Evolutionary conservation across 192 early-diverging fungal species (phyloP).

Genomic region (Rhizophagus prolifer): DNA sequence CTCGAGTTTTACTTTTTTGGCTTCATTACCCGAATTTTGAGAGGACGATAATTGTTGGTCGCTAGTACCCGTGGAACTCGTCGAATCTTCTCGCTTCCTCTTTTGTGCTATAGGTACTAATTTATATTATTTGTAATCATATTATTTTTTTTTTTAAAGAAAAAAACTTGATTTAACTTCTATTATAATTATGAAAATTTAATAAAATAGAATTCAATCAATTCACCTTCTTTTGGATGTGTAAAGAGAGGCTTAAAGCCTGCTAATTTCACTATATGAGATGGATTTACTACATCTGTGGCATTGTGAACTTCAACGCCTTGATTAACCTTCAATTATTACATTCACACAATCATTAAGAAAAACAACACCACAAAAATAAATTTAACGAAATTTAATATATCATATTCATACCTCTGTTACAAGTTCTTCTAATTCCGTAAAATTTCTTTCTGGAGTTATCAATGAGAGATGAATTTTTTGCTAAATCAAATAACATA

Average conservation of each 20-base stretch:
- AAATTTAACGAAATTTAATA: background rate
- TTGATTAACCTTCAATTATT: constrained; percentile 3
- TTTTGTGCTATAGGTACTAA: background rate
- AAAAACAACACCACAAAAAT: background rate
- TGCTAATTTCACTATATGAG: constrained; percentile 21
- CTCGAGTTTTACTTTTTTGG: constrained; percentile 10
- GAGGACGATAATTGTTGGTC: background rate
- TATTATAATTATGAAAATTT: background rate
- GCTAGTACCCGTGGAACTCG: background rate
- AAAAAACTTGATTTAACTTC: background rate
- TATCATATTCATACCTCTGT: constrained; percentile 18
- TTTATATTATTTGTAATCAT: too few species aligned
- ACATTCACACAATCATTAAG: background rate
- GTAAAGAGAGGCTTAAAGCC: background rate
- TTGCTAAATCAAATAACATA: constrained; percentile 8
- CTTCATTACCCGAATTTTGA: background rate
- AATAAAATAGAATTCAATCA: background rate
- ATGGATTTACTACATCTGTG: background rate
- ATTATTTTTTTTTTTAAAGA: background rate
- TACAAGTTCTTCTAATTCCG: constrained; percentile 38
- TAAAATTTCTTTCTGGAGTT: constrained; percentile 34
- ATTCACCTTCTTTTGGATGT: constrained; percentile 15
- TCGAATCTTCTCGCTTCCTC: constrained; percentile 6
- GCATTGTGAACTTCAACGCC: constrained; percentile 9
- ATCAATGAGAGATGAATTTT: constrained; percentile 45